Evolutionary conservation across 768 basidiomycete genomes (phyloP).

Genomic region (Albatrellus ellisii): DNA sequence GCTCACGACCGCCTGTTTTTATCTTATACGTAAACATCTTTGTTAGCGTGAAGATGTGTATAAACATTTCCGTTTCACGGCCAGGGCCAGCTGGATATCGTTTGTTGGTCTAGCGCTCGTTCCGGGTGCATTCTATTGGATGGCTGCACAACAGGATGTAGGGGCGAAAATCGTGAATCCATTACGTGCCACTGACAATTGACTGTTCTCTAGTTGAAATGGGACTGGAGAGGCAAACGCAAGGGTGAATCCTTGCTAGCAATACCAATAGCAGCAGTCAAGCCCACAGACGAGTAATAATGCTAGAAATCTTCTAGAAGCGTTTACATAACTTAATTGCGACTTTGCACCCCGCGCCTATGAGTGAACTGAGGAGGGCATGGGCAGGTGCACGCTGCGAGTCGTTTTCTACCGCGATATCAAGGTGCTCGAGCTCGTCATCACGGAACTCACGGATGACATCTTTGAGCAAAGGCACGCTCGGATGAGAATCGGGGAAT

Average conservation of each 20-base stretch:
- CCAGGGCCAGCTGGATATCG: slow-evolving; percentile 43
- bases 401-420: slow-evolving; percentile 78
- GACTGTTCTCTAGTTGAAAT: slow-evolving; percentile 28
- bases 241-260: slow-evolving; percentile 27
- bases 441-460: slow-evolving; percentile 80
- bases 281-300: not conserved
- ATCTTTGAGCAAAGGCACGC: slow-evolving; percentile 57
- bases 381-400: slow-evolving; percentile 88
- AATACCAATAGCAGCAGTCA: not conserved
- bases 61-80: slow-evolving; percentile 72
- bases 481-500: slow-evolving; percentile 57
- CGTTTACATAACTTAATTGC: slow-evolving; percentile 87
- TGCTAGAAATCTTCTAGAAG: slow-evolving; percentile 29
- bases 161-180: slow-evolving; percentile 10
- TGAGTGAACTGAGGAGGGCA: slow-evolving; percentile 72
- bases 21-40: not conserved
- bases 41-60: slow-evolving; percentile 74
- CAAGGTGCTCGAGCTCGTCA: slow-evolving; percentile 90
- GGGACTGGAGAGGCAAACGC: slow-evolving; percentile 40
- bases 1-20: not conserved
- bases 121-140: slow-evolving; percentile 40
- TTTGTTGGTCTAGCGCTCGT: slow-evolving; percentile 51
- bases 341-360: slow-evolving; percentile 77
- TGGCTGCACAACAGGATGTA: slow-evolving; percentile 30
- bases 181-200: not conserved